Conservation (phyloP, 2,329 filamentous ascomycete genomes). For the Cordyceps fumosorosea region DNA sequence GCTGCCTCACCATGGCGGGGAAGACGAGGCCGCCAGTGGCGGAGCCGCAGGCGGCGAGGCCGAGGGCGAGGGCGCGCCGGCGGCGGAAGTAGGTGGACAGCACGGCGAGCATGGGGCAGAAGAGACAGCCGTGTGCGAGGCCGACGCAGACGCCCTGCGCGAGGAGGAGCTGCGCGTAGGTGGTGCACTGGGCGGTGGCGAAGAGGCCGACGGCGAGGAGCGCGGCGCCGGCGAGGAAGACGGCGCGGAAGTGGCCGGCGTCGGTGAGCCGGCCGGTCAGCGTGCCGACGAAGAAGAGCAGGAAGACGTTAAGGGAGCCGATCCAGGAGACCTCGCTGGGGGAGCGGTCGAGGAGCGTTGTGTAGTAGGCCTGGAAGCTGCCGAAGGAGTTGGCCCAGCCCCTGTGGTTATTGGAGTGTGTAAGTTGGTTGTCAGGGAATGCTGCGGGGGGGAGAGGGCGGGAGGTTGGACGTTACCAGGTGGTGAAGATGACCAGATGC, state of each 20-base stretch:
- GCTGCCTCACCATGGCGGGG: conserved; percentile 30
- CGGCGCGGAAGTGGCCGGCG: conserved; percentile 43
- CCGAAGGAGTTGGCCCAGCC: conserved; percentile 51
- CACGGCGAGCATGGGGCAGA: conserved; percentile 57
- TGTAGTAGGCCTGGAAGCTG: conserved; percentile 50
- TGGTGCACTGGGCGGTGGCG: conserved; percentile 34
- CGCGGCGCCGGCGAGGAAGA: conserved; percentile 33
- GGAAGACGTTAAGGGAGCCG: conserved; percentile 46
- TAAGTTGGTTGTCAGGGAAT: background rate
- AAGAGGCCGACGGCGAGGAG: conserved; percentile 44
- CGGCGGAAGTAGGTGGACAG: conserved; percentile 59
- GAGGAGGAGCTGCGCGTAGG: conserved; percentile 52
- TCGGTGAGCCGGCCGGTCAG: conserved; percentile 48
- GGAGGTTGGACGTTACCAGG: conserved; percentile 29
- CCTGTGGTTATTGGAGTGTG: conserved; percentile 21
- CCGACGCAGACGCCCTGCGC: conserved; percentile 52
- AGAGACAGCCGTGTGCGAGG: conserved; percentile 55
- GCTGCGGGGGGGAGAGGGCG: no score
- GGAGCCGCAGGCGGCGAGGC: conserved; percentile 53
- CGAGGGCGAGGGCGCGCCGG: conserved; percentile 53
- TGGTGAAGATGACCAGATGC: conserved; percentile 45
- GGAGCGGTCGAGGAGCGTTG: conserved; percentile 28
- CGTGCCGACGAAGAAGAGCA: conserved; percentile 49
- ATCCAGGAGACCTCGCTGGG: conserved; percentile 46
- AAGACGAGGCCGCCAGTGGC: conserved; percentile 55